These are phyloP conservation scores for Penicillium bialowiezense DNA, from an alignment of 495 filamentous ascomycete genomes.

Conservation along the genomic window DNA sequence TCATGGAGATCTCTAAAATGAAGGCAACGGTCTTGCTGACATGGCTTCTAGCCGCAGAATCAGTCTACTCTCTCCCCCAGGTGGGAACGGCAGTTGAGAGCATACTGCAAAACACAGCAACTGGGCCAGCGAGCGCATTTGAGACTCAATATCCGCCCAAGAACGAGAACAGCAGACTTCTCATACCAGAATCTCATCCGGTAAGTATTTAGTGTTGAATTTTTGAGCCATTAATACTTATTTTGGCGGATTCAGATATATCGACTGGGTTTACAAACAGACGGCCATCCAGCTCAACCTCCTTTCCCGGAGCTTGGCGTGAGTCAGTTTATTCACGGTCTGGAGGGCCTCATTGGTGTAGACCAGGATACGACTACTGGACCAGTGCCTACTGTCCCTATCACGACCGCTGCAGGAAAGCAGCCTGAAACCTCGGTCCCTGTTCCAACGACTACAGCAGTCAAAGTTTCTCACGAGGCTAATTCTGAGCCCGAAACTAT, in stretches of 20 bases:
- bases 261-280: constrained; percentile 37
- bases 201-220: constrained; percentile 22
- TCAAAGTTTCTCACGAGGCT: neutral
- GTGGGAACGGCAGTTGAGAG: constrained; percentile 9
- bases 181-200: constrained; percentile 26
- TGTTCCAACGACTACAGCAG: neutral
- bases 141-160: constrained; percentile 39
- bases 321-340: constrained; percentile 17
- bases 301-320: constrained; percentile 34
- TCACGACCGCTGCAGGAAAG: neutral
- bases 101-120: constrained; percentile 17
- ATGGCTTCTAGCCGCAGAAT: constrained; percentile 33
- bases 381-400: neutral
- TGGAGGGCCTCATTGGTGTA: constrained; percentile 24
- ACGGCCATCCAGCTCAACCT: constrained; percentile 37
- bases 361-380: constrained; percentile 9
- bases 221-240: neutral
- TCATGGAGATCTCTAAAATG: constrained; percentile 21
- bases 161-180: constrained; percentile 20
- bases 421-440: neutral
- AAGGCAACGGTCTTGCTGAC: constrained; percentile 32
- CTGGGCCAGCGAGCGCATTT: constrained; percentile 19
- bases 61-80: constrained; percentile 23
- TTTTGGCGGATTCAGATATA: constrained; percentile 28
- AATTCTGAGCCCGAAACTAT: neutral